phyloP scores from a whole-genome alignment of 352 stramenopile species.

The Blastocystis sp. region DNA sequence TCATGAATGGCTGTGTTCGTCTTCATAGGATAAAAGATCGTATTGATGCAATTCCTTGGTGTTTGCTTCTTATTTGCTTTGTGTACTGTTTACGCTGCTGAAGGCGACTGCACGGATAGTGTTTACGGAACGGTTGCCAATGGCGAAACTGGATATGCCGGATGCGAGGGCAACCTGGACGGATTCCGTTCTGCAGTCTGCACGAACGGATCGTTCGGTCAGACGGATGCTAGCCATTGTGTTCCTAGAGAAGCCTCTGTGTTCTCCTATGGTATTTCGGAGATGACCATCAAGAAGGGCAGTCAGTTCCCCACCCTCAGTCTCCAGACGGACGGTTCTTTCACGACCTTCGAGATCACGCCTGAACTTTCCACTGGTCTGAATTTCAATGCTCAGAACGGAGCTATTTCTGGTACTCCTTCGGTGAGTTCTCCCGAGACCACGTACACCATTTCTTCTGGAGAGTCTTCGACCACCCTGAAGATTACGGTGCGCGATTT shows the following conservation, averaged over 20 bases:
- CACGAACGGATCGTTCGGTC: background rate
- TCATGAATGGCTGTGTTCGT: background rate
- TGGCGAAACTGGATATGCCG: slow-evolving; percentile 25
- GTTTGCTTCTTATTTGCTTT: background rate
- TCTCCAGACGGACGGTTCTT: background rate
- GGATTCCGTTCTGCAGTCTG: slow-evolving; percentile 9
- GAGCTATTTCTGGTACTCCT: slow-evolving; percentile 12
- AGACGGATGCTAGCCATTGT: slow-evolving; percentile 10
- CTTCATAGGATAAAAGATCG: background rate
- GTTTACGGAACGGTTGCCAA: background rate
- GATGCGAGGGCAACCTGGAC: background rate
- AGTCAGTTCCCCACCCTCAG: background rate
- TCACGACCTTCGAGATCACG: background rate
- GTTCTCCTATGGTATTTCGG: slow-evolving; percentile 27
- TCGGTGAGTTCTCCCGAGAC: background rate
- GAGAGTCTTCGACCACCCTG: background rate
- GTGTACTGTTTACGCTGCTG: background rate
- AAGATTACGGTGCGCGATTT: background rate
- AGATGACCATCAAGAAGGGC: background rate
- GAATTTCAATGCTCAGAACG: background rate
- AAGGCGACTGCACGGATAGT: background rate
- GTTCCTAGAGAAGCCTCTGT: background rate
- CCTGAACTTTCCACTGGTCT: background rate
- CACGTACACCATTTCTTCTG: background rate
- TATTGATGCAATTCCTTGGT: background rate